phyloP scores from a whole-genome alignment of 1,139 yeast species.

The Suhomyces bribrorum region DNA sequence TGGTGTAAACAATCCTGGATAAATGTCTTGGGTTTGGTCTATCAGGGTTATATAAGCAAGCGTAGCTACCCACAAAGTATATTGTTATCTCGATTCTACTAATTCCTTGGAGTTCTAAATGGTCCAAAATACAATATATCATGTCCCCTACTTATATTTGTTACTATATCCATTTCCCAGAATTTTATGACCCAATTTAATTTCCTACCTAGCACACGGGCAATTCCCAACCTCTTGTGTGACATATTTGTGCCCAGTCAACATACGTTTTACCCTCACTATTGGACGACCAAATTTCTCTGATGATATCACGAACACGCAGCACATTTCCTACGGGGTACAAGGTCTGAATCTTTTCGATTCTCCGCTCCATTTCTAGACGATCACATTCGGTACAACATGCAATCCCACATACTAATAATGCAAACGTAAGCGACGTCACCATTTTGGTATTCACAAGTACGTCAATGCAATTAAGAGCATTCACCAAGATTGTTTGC shows the following conservation, averaged over 20 bases:
- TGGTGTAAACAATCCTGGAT: no score
- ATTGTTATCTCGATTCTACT: no score
- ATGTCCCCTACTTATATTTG: no score
- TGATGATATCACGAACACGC: constrained; percentile 26
- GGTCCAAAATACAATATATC: no score
- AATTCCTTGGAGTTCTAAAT: no score
- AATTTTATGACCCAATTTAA: no score
- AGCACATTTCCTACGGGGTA: constrained; percentile 31
- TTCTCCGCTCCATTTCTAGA: constrained; percentile 19
- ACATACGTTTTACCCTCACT: constrained; percentile 25
- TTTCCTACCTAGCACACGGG: constrained; percentile 3
- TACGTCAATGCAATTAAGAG: constrained; percentile 21
- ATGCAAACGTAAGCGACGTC: constrained; percentile 31
- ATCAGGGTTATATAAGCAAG: no score
- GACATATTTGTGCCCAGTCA: constrained; percentile 35
- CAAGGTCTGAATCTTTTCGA: constrained; percentile 18
- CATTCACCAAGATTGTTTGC: constrained; percentile 25
- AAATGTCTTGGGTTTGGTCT: no score
- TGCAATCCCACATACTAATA: constrained; percentile 35
- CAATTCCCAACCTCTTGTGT: constrained; percentile 9
- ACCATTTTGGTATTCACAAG: constrained; percentile 23
- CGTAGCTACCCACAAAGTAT: no score
- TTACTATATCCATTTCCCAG: no score
- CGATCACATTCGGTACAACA: constrained; percentile 29
- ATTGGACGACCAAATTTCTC: constrained; percentile 31